Base-by-base conservation (phyloP, 1,139 yeast genomes). In the Kodamaea plutei region DNA sequence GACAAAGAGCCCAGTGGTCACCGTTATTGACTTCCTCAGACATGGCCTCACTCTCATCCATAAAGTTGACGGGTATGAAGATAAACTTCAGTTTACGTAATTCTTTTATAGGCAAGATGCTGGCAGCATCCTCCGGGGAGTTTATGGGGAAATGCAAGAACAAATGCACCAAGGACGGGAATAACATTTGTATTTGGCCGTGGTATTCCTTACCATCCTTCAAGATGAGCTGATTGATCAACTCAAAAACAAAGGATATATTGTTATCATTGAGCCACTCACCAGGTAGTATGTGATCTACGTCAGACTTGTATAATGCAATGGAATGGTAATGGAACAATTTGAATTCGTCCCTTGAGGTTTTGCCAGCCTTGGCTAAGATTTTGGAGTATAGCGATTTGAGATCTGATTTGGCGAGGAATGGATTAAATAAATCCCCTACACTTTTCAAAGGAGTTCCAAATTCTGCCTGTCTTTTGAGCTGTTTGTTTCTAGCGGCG, bases 181-280 rank as follows among this genome's bases (percentile, higher is more conserved):
- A 53, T 15, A 67, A 39, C 20, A 67, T 42, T 32, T 49, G 59
- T 14, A 67, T 46, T 37, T 62, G 64, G 35, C 42, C 44, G 26
- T 41, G 44, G 33, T 44, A 50, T 3, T 37, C 32, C 6, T 23
- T 33, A 2, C 28, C 23, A 9, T 12, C 13, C 6, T 31, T 27
- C 4, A 45, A 25, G 12, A 40, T 37, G 15, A 41, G 43, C 31
- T 44, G 52, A 23, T 30, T 41, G 26, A 84, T 54, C 39, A 71
- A 64, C 48, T 80, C 88, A 51, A 69, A 82, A 15, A 79, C 55
- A 36, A 82, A 73, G 1, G 84, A 63, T 22, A 84, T 70, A 40
- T 79, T 76, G 45, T 79, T 80, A 47, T 83, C 93, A 45, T 78
- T 79, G 19, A 84, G 57, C 93, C 93, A 83, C 47, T 79, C 82